A percentile compares a stretch with the other conserved stretches of the same genome.
phyloP scores from a whole-genome alignment of 768 basidiomycete species.

The Tulasnella sp. region DNA sequence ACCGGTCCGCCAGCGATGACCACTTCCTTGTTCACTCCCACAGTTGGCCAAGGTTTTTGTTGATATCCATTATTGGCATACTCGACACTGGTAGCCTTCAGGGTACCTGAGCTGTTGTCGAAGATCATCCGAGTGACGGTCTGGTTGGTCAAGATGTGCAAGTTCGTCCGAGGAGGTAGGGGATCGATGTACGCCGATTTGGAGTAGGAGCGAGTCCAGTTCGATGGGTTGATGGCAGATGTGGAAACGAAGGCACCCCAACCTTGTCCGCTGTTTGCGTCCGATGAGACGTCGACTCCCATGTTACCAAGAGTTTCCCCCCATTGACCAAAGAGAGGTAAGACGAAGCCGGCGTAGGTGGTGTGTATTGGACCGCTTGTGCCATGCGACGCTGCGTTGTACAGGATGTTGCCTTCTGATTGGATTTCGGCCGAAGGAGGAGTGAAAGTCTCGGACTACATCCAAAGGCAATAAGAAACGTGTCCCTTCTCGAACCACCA shows the following conservation, averaged over 20 bases:
- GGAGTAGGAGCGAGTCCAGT: conserved; percentile 65
- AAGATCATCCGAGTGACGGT: conserved; percentile 56
- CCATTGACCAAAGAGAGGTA: conserved; percentile 58
- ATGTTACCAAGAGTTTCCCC: conserved; percentile 46
- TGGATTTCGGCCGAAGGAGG: conserved; percentile 47
- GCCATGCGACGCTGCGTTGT: conserved; percentile 50
- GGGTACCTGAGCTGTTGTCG: conserved; percentile 39
- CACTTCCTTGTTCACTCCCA: conserved; percentile 51
- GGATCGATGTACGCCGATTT: conserved; percentile 63
- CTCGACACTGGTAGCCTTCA: conserved; percentile 46
- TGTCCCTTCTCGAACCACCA: neutral
- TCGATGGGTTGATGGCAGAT: conserved; percentile 57
- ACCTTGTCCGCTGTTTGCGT: conserved; percentile 49
- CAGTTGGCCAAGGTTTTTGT: conserved; percentile 39
- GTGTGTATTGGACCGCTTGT: conserved; percentile 50
- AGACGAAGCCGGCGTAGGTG: conserved; percentile 54
- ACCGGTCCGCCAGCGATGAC: conserved; percentile 49
- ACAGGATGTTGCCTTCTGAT: conserved; percentile 46
- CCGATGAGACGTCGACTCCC: conserved; percentile 44
- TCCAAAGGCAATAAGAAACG: neutral
- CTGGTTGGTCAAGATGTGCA: conserved; percentile 57
- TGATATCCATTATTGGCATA: conserved; percentile 43
- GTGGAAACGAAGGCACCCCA: conserved; percentile 55
- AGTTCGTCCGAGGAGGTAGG: conserved; percentile 57
- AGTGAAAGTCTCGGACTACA: conserved; percentile 53